Conservation (phyloP, 129 eudicot species). For the Ambrosia artemisiifolia region DNA sequence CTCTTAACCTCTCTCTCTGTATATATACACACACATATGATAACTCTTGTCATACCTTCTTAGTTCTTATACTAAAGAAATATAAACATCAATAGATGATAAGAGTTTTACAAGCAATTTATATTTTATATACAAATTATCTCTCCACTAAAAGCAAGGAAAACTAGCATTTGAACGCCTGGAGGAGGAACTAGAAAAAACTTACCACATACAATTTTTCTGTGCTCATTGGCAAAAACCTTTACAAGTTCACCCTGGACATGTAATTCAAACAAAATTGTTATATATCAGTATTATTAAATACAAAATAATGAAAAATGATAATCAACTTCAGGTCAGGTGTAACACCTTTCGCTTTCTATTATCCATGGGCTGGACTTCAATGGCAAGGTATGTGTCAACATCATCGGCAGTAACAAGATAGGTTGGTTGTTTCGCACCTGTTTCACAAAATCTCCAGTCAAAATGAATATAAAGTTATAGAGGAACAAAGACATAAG, state of each 20-base stretch:
- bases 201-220: constrained; percentile 84
- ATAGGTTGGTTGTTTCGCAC: constrained; percentile 92
- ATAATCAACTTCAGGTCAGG: not conserved
- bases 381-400: constrained; percentile 82
- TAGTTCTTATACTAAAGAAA: no score
- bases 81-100: no score
- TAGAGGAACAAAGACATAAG: not conserved
- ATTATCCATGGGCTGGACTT: constrained; percentile 96
- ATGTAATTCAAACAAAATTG: constrained; percentile 18
- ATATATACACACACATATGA: no score
- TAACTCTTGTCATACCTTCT: no score
- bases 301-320: not conserved
- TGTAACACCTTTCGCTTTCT: constrained; percentile 72
- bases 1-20: no score
- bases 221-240: constrained; percentile 89
- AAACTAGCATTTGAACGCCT: not conserved
- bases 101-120: no score
- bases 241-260: constrained; percentile 84
- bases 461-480: not conserved
- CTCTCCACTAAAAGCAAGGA: not conserved
- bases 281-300: not conserved
- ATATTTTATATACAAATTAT: not conserved
- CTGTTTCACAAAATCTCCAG: constrained; percentile 40
- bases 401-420: constrained; percentile 92
- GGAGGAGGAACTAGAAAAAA: not conserved